Evolutionary conservation across 352 stramenopile genomes (phyloP).

Genomic region (Globisporangium middletonii): DNA sequence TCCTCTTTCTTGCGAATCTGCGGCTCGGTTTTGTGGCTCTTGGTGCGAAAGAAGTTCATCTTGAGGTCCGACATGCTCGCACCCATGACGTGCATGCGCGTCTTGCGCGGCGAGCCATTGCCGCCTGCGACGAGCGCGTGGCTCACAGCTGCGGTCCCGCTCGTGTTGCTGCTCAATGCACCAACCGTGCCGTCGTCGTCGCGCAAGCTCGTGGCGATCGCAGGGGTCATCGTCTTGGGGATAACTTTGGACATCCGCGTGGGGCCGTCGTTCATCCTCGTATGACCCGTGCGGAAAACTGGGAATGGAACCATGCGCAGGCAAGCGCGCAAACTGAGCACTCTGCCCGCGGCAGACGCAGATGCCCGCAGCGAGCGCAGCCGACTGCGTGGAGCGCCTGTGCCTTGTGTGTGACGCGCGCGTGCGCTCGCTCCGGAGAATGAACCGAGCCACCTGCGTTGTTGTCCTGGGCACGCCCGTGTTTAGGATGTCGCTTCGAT

Average conservation of each 20-base stretch:
- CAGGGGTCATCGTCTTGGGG: constrained; percentile 30
- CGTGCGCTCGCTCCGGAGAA: no score
- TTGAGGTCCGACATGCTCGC: constrained; percentile 61
- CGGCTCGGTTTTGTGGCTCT: constrained; percentile 18
- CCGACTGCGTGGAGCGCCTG: no score
- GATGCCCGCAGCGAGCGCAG: no score
- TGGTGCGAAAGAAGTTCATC: constrained; percentile 64
- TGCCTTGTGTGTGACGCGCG: no score
- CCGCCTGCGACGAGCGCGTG: constrained; percentile 3
- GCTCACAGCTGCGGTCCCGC: constrained; percentile 9
- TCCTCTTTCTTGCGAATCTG: constrained; percentile 56
- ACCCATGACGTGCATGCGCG: constrained; percentile 40
- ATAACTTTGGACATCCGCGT: constrained; percentile 77
- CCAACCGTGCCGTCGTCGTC: constrained; percentile 18
- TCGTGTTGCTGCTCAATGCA: constrained; percentile 25
- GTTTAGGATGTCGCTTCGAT: no score
- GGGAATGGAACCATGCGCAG: constrained; percentile 61
- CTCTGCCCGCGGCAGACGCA: no score
- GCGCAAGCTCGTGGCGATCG: constrained; percentile 12
- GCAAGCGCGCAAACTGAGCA: no score
- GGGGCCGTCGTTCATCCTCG: constrained; percentile 66
- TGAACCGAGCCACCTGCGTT: no score
- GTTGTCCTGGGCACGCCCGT: no score
- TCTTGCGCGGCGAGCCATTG: constrained; percentile 26
- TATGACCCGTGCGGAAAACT: constrained; percentile 66